Evolutionary conservation across 2,329 filamentous ascomycete genomes (phyloP).

Genomic region (Orbilia brochopaga): DNA sequence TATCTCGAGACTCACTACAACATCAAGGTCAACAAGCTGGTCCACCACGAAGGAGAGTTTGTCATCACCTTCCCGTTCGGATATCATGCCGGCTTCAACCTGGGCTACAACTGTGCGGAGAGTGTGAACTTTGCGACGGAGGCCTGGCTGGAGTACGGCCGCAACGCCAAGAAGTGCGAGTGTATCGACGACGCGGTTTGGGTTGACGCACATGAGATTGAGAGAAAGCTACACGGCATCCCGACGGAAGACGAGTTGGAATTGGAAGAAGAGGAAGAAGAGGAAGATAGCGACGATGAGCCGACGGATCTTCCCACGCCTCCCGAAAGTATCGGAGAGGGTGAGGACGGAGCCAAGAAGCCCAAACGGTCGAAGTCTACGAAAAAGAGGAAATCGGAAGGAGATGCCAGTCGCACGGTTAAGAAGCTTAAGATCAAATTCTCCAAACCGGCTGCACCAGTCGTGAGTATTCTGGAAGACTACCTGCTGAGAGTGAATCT

Average conservation of each 20-base stretch:
- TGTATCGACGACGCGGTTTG: constrained; percentile 98
- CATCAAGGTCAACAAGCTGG: constrained; percentile 93
- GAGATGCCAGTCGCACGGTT: constrained; percentile 35
- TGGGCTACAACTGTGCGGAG: constrained; percentile 98
- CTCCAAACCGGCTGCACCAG: constrained; percentile 60
- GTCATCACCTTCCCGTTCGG: constrained; percentile 98
- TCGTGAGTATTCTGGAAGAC: constrained; percentile 57
- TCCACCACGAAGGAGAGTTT: constrained; percentile 96
- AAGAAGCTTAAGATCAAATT: constrained; percentile 70
- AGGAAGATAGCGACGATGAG: constrained; percentile 61
- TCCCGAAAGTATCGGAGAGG: constrained; percentile 70
- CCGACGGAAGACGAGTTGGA: constrained; percentile 72
- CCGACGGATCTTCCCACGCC: constrained; percentile 74
- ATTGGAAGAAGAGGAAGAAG: constrained; percentile 70
- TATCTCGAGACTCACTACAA: constrained; percentile 80
- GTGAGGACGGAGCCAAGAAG: constrained; percentile 66
- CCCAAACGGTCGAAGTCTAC: constrained; percentile 59
- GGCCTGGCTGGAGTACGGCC: constrained; percentile 91
- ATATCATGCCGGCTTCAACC: constrained; percentile 96
- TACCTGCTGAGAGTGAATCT: constrained; percentile 23
- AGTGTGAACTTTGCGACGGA: constrained; percentile 98
- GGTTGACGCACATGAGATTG: constrained; percentile 95
- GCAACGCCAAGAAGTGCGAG: constrained; percentile 94
- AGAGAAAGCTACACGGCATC: constrained; percentile 89
- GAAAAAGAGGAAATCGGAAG: constrained; percentile 51